Evolutionary conservation across 1,284 basidiomycete genomes (phyloP), one percentile per base, ranked within the genome.

Genomic region (Puccinia hordei): DNA sequence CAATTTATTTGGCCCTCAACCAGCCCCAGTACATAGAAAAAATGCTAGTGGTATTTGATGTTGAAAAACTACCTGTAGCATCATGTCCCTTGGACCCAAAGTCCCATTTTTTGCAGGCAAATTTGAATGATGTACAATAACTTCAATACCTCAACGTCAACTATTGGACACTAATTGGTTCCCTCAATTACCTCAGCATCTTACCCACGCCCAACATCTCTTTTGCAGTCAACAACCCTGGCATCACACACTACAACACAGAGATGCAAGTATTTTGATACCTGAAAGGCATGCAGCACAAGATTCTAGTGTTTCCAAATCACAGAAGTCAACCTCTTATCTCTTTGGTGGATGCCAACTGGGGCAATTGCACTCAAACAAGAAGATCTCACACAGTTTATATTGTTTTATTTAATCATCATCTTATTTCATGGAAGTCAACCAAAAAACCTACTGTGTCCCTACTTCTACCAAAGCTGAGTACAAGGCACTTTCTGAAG

Each of bases 401-500:
- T n/a, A n/a, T n/a, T n/a, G n/a, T n/a, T n/a, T n/a, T n/a, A n/a
- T n/a, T n/a, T n/a, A n/a, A n/a, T n/a, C n/a, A n/a, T n/a, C n/a
- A n/a, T n/a, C n/a, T n/a, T n/a, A n/a, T n/a, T n/a, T n/a, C n/a
- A n/a, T n/a, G n/a, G n/a, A n/a, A n/a, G n/a, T n/a, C n/a, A n/a
- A n/a, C n/a, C n/a, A n/a, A n/a, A n/a, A n/a, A n/a, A n/a, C n/a
- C n/a, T n/a, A n/a, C n/a, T n/a, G n/a, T n/a, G n/a, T n/a, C n/a
- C n/a, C n/a, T n/a, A n/a, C n/a, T n/a, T n/a, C n/a, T n/a, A n/a
- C n/a, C n/a, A n/a, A n/a, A 4, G 73, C 55, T 2, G 73, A 75
- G 38, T 78, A 78, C 33, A 78, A 66, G 30, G 61, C 75, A 3
- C 49, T 78, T 5, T 46, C 46, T 3, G 49, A 78, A n/a, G 27